phyloP scores from a whole-genome alignment of 345 rosid species.

The Raphanus sativus region DNA sequence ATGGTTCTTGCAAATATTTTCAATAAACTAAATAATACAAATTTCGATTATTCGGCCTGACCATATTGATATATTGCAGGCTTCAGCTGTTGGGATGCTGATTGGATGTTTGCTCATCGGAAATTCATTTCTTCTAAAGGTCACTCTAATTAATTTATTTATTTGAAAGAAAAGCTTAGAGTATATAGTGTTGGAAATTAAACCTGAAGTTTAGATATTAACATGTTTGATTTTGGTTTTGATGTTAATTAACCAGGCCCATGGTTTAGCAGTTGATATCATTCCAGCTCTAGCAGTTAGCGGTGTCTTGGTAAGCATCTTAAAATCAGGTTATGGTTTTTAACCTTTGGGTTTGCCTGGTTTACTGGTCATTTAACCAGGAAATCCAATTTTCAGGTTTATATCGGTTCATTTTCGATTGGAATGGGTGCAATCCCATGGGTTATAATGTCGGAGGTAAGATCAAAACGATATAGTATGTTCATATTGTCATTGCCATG shows the following conservation, averaged over 20 bases:
- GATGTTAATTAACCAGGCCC: conserved; percentile 30
- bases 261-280: conserved; percentile 33
- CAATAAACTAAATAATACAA: neutral
- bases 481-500: neutral
- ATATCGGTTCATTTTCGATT: conserved; percentile 44
- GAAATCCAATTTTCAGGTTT: conserved; percentile 21
- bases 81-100: conserved; percentile 46
- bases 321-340: neutral
- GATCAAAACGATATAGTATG: neutral
- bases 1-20: neutral
- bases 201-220: neutral
- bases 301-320: conserved; percentile 48
- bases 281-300: conserved; percentile 43
- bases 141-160: too few species aligned
- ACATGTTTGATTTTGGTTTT: neutral
- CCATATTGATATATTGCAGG: conserved; percentile 27
- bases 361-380: neutral
- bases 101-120: conserved; percentile 44
- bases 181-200: neutral
- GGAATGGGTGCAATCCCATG: conserved; percentile 62
- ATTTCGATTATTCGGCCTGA: neutral
- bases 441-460: conserved; percentile 51
- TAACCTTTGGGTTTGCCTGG: neutral
- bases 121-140: conserved; percentile 49
- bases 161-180: neutral